These are phyloP conservation scores for Aspergillus avenaceus DNA, from an alignment of 495 filamentous ascomycete species.

Conservation along the genomic window DNA sequence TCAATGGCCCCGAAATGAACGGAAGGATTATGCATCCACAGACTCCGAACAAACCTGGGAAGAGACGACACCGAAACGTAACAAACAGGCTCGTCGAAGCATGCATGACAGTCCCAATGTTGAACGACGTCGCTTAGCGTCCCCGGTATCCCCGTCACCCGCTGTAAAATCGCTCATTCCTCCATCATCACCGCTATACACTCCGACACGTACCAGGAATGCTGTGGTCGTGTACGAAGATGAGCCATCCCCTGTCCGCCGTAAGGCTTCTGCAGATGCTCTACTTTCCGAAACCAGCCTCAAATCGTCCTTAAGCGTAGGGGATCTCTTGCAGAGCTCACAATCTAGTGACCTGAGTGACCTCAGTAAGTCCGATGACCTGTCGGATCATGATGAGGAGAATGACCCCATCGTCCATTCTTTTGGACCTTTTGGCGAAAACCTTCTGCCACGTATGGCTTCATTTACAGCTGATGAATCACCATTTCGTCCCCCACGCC, in stretches of 20 bases:
- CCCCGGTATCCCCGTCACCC: slow-evolving; percentile 74
- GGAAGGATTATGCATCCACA: slow-evolving; percentile 57
- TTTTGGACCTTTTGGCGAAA: slow-evolving; percentile 82
- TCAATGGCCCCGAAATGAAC: slow-evolving; percentile 70
- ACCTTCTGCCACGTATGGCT: slow-evolving; percentile 73
- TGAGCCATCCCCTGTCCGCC: slow-evolving; percentile 40
- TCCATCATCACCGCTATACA: slow-evolving; percentile 42
- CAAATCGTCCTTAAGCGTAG: slow-evolving; percentile 19
- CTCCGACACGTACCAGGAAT: slow-evolving; percentile 37
- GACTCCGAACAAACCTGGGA: slow-evolving; percentile 69
- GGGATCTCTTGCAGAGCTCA: slow-evolving; percentile 33
- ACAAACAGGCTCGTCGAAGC: slow-evolving; percentile 22
- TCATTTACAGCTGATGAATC: slow-evolving; percentile 61
- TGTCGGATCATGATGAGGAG: slow-evolving; percentile 82
- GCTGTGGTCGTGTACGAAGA: slow-evolving; percentile 63
- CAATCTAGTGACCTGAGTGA: slow-evolving; percentile 60
- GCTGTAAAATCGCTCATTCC: slow-evolving; percentile 39
- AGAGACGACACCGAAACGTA: slow-evolving; percentile 41
- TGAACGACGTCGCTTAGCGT: slow-evolving; percentile 55
- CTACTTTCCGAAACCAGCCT: slow-evolving; percentile 20
- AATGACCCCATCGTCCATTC: slow-evolving; percentile 89
- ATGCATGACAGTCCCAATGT: slow-evolving; percentile 61
- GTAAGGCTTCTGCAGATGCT: slow-evolving; percentile 22
- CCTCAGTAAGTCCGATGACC: slow-evolving; percentile 50
- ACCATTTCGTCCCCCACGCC: slow-evolving; percentile 41